Evolutionary conservation across 129 eudicot species (phyloP), one percentile per base, ranked within the genome.

Genomic region (Erigeron canadensis): DNA sequence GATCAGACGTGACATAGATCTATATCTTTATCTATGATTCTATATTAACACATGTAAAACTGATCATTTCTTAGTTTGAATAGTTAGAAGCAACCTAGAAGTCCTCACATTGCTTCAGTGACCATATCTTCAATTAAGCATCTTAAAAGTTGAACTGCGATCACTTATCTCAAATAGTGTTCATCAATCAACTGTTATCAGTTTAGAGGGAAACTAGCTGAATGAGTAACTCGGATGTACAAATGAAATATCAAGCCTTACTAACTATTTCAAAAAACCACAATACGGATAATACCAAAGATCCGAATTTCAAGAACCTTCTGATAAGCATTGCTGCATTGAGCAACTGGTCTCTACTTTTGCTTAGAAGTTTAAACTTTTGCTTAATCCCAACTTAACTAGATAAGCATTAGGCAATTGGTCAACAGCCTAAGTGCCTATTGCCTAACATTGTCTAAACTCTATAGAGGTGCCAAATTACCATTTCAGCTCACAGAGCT

Each of bases 1-100:
- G 42, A 56, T 59, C 23, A 44, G 40, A 38, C 17, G 18, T 41
- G 22, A 10, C 38, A 42, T 11, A 54, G 37, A 38, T 54, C 66
- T 4, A 41, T 21, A 7, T 74, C 63, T 19, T 19, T 17, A 28
- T 73, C 38, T 5, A 63, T 50, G 50, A 28, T 73, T 28, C 10
- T 46, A 10, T 46, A 37, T 45, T 61, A 63, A 62, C 50, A 48
- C 39, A 18, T 63, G 78, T 43, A 50, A 48, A 48, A 34, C 46
- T 48, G 9, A 61, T 16, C 61, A 46, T 18, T 72, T 47, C 15
- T 61, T 61, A 61, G 47, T 43, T 43, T 43, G 53, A 46, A 46
- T 46, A 46, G 53, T 46, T 12, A 46, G 53, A 46, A n/a, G 53
- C 53, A 10, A 46, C 53, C 53, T 46, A 46, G n/a, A 4, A 11